A percentile compares a stretch with the other conserved stretches of the same genome.
Conservation (phyloP, 805 yeast genomes). For the Tetrapisispora taiwanensis region DNA sequence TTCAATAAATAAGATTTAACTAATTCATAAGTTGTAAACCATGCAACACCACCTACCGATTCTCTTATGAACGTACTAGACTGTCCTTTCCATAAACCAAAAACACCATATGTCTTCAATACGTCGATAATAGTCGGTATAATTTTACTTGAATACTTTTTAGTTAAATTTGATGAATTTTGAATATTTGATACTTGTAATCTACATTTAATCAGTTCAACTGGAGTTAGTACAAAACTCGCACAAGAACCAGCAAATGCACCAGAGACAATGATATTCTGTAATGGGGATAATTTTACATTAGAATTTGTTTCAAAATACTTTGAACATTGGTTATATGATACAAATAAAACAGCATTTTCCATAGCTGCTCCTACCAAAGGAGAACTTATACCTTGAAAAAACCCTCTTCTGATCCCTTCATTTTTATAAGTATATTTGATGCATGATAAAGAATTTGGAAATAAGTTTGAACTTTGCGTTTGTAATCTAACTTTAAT, state of each 20-base stretch:
- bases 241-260: slow-evolving; percentile 76
- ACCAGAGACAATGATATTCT: slow-evolving; percentile 53
- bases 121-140: slow-evolving; percentile 34
- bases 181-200: slow-evolving; percentile 52
- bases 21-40: slow-evolving; percentile 86
- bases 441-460: slow-evolving; percentile 59
- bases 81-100: slow-evolving; percentile 84
- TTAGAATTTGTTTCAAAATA: slow-evolving; percentile 18
- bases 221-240: slow-evolving; percentile 77
- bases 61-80: slow-evolving; percentile 73
- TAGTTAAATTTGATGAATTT: not conserved
- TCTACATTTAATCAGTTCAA: slow-evolving; percentile 83
- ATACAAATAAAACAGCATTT: slow-evolving; percentile 66
- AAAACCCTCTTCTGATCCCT: slow-evolving; percentile 64
- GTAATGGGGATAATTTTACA: slow-evolving; percentile 28
- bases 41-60: slow-evolving; percentile 80
- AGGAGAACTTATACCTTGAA: slow-evolving; percentile 72
- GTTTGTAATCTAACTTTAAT: slow-evolving; percentile 79
- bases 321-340: slow-evolving; percentile 43
- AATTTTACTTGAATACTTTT: slow-evolving; percentile 20
- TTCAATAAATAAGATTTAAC: slow-evolving; percentile 29
- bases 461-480: slow-evolving; percentile 49
- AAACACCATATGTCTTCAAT: slow-evolving; percentile 42
- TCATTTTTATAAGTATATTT: slow-evolving; percentile 51
- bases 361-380: slow-evolving; percentile 85